Evolutionary conservation across 164 flowering plant species (phyloP).

Genomic region (Brasenia schreberi): DNA sequence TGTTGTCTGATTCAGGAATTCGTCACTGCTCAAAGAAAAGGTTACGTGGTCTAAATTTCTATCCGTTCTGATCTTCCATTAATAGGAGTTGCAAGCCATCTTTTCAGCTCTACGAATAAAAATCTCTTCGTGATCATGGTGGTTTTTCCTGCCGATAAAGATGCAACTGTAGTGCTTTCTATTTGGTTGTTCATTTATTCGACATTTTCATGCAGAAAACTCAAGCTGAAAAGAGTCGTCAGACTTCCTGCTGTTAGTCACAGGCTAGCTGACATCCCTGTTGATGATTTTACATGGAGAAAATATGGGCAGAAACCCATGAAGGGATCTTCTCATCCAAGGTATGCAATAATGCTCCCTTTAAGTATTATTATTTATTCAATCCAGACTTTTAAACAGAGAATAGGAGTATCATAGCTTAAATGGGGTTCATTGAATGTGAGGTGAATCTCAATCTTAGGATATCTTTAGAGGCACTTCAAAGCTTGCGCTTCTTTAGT

Average conservation of each 20-base stretch:
- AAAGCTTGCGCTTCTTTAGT: too few relatives aligned
- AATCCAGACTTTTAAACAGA: too few relatives aligned
- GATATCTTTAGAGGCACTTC: too few relatives aligned
- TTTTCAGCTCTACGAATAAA: neutral
- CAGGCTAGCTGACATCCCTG: conserved; percentile 27
- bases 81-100: neutral
- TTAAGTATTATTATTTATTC: too few relatives aligned
- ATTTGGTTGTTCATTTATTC: neutral
- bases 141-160: neutral
- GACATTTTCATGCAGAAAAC: conserved; percentile 13
- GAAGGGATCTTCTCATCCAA: conserved; percentile 38
- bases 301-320: conserved; percentile 39
- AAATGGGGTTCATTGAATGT: too few relatives aligned
- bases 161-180: neutral
- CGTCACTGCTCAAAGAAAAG: conserved; percentile 29
- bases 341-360: conserved; percentile 10
- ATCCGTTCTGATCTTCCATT: neutral
- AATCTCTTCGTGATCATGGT: neutral
- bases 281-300: conserved; percentile 34
- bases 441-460: too few relatives aligned
- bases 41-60: conserved; percentile 3
- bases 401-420: too few relatives aligned
- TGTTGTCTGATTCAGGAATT: conserved; percentile 13
- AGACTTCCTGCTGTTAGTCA: conserved; percentile 21
- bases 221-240: conserved; percentile 21